A percentile compares a stretch with the other conserved stretches of the same genome.
Evolutionary conservation across 352 stramenopile species (phyloP).

Genomic region (Sclerospora graminicola): DNA sequence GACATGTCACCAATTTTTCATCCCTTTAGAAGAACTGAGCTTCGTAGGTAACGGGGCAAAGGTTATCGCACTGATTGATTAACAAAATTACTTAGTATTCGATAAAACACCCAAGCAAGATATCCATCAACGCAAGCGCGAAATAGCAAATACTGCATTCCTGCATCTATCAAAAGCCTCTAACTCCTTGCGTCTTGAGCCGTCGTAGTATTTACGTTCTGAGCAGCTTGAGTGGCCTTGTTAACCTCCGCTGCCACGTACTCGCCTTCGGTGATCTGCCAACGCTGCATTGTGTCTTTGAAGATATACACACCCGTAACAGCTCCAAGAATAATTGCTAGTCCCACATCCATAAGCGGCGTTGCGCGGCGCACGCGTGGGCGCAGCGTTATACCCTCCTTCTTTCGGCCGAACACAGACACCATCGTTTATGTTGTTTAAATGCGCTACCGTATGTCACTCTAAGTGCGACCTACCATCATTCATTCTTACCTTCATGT

Average conservation of each 20-base stretch:
- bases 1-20: too few relatives aligned
- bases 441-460: neutral
- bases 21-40: too few relatives aligned
- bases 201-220: conserved; percentile 2
- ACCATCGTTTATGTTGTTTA: conserved; percentile 13
- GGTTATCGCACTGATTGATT: too few relatives aligned
- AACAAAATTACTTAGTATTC: too few relatives aligned
- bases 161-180: too few relatives aligned
- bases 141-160: too few relatives aligned
- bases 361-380: conserved; percentile 41
- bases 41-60: too few relatives aligned
- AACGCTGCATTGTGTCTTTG: conserved; percentile 51
- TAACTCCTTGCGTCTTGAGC: conserved; percentile 4
- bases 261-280: conserved; percentile 28
- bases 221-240: conserved; percentile 8
- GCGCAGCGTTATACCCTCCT: conserved; percentile 35
- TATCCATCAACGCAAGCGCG: too few relatives aligned
- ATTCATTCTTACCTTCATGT: conserved; percentile 15
- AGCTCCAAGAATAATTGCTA: conserved; percentile 40
- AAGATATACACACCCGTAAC: conserved; percentile 69
- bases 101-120: too few relatives aligned
- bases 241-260: conserved; percentile 12
- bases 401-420: conserved; percentile 35
- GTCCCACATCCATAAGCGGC: conserved; percentile 46
- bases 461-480: conserved; percentile 13